phyloP scores from a whole-genome alignment of 768 basidiomycete species.

The Lactifluus rugatus region DNA sequence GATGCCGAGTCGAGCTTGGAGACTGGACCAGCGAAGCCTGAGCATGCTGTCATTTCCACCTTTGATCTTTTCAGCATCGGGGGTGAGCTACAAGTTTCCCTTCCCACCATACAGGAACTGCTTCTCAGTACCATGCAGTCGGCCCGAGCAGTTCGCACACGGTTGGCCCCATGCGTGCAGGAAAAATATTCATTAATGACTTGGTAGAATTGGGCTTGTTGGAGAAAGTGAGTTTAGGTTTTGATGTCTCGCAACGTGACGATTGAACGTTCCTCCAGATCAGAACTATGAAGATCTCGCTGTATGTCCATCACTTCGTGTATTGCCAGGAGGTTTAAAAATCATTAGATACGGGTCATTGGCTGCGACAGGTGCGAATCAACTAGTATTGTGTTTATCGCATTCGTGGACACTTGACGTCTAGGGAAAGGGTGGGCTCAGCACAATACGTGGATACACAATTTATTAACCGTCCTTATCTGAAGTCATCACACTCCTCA shows the following conservation, averaged over 20 bases:
- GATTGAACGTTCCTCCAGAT: conserved; percentile 37
- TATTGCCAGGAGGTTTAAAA: conserved; percentile 1
- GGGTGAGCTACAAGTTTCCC: conserved; percentile 34
- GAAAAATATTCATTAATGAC: conserved; percentile 77
- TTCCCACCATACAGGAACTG: neutral
- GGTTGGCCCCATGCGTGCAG: conserved; percentile 84
- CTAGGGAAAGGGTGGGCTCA: conserved; percentile 64
- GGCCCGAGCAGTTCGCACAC: conserved; percentile 59
- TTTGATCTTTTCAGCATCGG: conserved; percentile 92
- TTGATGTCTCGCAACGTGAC: neutral
- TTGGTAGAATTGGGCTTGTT: conserved; percentile 57
- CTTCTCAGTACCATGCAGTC: conserved; percentile 25
- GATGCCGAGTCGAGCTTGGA: neutral
- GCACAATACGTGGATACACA: conserved; percentile 4
- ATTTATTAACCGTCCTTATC: neutral
- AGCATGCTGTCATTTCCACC: conserved; percentile 88
- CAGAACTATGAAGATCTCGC: conserved; percentile 69
- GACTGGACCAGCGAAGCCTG: conserved; percentile 22
- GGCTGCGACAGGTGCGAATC: conserved; percentile 70
- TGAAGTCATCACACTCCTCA: conserved; percentile 78
- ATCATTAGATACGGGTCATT: conserved; percentile 71
- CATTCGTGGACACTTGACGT: conserved; percentile 8
- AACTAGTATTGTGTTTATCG: neutral
- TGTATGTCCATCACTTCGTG: conserved; percentile 37
- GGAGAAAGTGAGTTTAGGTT: conserved; percentile 42